These are phyloP conservation scores for Beauveria pseudobassiana DNA, from an alignment of 2,329 filamentous ascomycete genomes.

Conservation along the genomic window DNA sequence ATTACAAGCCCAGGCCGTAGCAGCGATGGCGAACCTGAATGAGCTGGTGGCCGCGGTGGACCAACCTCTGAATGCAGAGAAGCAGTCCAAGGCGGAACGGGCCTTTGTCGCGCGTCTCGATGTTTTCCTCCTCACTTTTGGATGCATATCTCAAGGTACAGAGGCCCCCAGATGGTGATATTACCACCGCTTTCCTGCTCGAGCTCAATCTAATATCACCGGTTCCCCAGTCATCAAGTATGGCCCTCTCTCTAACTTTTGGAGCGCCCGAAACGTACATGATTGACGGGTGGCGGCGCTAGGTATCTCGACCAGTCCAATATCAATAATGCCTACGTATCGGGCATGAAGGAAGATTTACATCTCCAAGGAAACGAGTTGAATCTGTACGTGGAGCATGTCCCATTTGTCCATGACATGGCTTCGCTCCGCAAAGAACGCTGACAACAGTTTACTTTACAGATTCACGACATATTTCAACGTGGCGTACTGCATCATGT, in stretches of 20 bases:
- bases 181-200: too few relatives aligned
- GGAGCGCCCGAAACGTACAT: too few relatives aligned
- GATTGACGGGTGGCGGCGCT: not conserved
- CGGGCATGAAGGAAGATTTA: slow-evolving; percentile 21
- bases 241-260: not conserved
- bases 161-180: too few relatives aligned
- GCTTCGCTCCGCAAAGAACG: not conserved
- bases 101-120: slow-evolving; percentile 12
- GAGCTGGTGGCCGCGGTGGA: not conserved
- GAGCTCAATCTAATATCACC: not conserved
- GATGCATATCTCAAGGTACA: slow-evolving; percentile 15
- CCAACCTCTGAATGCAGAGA: slow-evolving; percentile 2
- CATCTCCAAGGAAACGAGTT: slow-evolving; percentile 11
- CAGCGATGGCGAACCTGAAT: slow-evolving; percentile 2
- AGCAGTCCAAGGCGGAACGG: slow-evolving; percentile 8
- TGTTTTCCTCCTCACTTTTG: slow-evolving; percentile 16
- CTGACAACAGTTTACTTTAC: not conserved
- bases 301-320: slow-evolving; percentile 20
- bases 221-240: slow-evolving; percentile 15
- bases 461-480: slow-evolving; percentile 43
- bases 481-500: slow-evolving; percentile 47
- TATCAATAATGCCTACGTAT: slow-evolving; percentile 21
- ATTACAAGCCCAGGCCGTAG: not conserved
- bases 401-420: not conserved
- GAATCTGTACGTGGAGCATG: slow-evolving; percentile 6